These are phyloP conservation scores for Tothia fuscella DNA, from an alignment of 2,329 filamentous ascomycete species.

Conservation along the genomic window DNA sequence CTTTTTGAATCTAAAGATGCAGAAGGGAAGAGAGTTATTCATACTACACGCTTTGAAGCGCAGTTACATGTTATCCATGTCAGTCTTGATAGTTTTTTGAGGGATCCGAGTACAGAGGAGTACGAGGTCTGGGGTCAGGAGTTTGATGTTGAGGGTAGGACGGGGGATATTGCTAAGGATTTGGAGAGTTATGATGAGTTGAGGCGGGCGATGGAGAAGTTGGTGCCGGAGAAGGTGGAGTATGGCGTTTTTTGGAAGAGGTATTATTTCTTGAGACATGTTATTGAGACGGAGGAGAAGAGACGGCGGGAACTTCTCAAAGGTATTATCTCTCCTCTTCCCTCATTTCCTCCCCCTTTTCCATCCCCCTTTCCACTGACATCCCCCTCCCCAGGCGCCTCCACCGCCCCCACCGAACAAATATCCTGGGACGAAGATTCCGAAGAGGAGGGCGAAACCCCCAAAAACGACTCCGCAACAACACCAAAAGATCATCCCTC, in stretches of 20 bases:
- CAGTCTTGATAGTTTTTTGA: constrained; percentile 63
- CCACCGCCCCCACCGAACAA: constrained; percentile 61
- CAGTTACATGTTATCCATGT: constrained; percentile 94
- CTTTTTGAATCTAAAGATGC: constrained; percentile 92
- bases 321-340: no score
- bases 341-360: constrained; percentile 20
- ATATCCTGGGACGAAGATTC: constrained; percentile 43
- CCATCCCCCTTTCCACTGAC: constrained; percentile 16
- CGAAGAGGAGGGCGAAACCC: constrained; percentile 14
- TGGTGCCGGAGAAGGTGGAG: constrained; percentile 86
- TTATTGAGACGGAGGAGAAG: constrained; percentile 86
- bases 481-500: constrained; percentile 11
- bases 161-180: constrained; percentile 68
- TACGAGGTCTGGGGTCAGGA: constrained; percentile 60
- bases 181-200: constrained; percentile 79
- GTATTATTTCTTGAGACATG: constrained; percentile 89
- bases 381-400: constrained; percentile 40
- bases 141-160: constrained; percentile 77
- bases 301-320: constrained; percentile 81
- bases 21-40: constrained; percentile 81
- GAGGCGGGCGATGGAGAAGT: constrained; percentile 79
- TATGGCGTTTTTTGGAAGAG: constrained; percentile 86
- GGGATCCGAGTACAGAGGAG: constrained; percentile 65
- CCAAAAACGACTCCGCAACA: constrained; percentile 12
- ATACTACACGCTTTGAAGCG: constrained; percentile 87